Conservation (phyloP, 805 yeast genomes). For the Candida chauliodis region DNA sequence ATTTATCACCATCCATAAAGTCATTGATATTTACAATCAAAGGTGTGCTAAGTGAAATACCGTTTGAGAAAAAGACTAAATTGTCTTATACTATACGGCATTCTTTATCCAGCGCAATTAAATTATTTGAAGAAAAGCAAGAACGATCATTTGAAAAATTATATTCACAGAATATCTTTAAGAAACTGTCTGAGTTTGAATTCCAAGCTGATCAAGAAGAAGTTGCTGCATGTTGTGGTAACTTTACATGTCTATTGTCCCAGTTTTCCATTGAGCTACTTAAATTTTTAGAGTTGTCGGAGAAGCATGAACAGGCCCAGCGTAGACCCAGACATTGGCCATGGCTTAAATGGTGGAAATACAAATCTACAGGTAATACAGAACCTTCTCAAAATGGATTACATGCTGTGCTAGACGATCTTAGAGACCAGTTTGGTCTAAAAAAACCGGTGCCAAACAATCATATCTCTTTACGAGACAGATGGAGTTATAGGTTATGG, state of each 20-base stretch:
- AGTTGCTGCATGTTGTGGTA: slow-evolving; percentile 81
- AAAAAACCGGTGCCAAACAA: background rate
- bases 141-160: slow-evolving; percentile 52
- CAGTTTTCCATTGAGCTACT: slow-evolving; percentile 59
- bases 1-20: slow-evolving; percentile 70
- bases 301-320: slow-evolving; percentile 31
- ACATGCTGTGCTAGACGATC: slow-evolving; percentile 31
- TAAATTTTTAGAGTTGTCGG: slow-evolving; percentile 43
- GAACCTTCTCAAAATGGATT: slow-evolving; percentile 18
- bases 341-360: slow-evolving; percentile 54
- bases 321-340: slow-evolving; percentile 35
- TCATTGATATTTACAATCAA: slow-evolving; percentile 62
- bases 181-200: slow-evolving; percentile 24
- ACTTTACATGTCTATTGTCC: slow-evolving; percentile 63
- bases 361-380: slow-evolving; percentile 3
- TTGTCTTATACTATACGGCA: slow-evolving; percentile 36
- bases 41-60: slow-evolving; percentile 56
- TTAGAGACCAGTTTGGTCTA: slow-evolving; percentile 23
- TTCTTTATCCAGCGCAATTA: slow-evolving; percentile 50
- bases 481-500: slow-evolving; percentile 40
- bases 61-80: slow-evolving; percentile 41
- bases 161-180: slow-evolving; percentile 54
- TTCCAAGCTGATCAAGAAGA: slow-evolving; percentile 67
- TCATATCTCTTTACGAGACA: background rate
- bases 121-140: slow-evolving; percentile 55